Conservation (phyloP, 2,329 filamentous ascomycete genomes). For the Pseudogymnoascus sp. region DNA sequence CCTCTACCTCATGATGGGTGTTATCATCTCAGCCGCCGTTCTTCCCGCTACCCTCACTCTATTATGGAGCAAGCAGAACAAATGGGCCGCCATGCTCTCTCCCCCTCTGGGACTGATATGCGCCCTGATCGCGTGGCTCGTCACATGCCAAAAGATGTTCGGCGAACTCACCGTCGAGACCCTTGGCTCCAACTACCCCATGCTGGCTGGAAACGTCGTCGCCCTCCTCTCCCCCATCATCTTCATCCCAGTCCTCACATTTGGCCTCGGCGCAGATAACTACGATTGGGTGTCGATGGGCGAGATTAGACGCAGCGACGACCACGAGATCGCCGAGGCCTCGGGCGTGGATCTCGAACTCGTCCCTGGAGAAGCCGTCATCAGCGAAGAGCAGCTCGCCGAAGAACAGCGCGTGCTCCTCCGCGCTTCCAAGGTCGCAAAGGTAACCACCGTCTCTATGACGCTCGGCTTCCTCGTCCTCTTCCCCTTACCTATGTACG, state of each 20-base stretch:
- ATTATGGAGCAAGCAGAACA: constrained; percentile 73
- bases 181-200: constrained; percentile 79
- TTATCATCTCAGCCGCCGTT: constrained; percentile 79
- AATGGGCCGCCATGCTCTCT: constrained; percentile 62
- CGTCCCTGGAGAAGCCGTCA: constrained; percentile 42
- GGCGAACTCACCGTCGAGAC: constrained; percentile 63
- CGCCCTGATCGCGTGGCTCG: constrained; percentile 69
- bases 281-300: constrained; percentile 87
- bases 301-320: constrained; percentile 69
- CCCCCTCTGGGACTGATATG: constrained; percentile 63
- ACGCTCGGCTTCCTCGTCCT: constrained; percentile 68
- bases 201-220: constrained; percentile 80
- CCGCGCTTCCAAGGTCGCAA: constrained; percentile 45
- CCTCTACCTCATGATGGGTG: constrained; percentile 83
- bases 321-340: constrained; percentile 60
- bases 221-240: constrained; percentile 70
- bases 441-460: constrained; percentile 49
- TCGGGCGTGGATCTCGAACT: constrained; percentile 61
- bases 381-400: constrained; percentile 33
- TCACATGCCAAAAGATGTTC: constrained; percentile 64
- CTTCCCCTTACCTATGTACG: constrained; percentile 92
- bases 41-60: constrained; percentile 75
- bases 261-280: constrained; percentile 53
- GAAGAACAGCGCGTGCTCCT: constrained; percentile 42
- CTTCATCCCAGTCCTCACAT: constrained; percentile 70